These are phyloP conservation scores for Circinella minor DNA, from an alignment of 371 early-diverging fungal species.

Conservation along the genomic window DNA sequence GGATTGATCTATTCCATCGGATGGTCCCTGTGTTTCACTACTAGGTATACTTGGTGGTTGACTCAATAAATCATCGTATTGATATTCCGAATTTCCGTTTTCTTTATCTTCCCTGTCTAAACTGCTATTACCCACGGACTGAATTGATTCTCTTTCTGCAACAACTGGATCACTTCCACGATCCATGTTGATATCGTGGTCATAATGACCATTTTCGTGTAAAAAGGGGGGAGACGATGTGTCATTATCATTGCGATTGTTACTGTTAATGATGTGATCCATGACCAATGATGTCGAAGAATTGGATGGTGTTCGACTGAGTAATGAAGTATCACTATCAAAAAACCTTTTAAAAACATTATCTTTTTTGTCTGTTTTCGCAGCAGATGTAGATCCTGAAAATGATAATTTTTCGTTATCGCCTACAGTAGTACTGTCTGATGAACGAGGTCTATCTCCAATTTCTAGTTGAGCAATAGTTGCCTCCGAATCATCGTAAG, in stretches of 20 bases:
- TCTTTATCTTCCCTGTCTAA: conserved; percentile 56
- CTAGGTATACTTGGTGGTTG: conserved; percentile 15
- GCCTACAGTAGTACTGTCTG: not conserved
- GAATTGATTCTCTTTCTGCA: conserved; percentile 56
- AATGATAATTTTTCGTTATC: conserved; percentile 14
- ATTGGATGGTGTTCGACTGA: conserved; percentile 42
- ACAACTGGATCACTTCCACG: conserved; percentile 47
- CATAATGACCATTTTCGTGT: not conserved
- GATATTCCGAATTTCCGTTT: conserved; percentile 15
- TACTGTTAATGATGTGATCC: conserved; percentile 19
- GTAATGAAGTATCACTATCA: conserved; percentile 42
- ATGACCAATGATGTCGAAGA: conserved; percentile 40
- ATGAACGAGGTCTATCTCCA: conserved; percentile 15
- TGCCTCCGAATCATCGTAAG: conserved; percentile 44
- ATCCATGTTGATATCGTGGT: conserved; percentile 14
- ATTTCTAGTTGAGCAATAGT: conserved; percentile 49
- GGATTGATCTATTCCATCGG: conserved; percentile 10
- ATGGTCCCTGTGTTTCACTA: conserved; percentile 16
- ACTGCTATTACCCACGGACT: conserved; percentile 56
- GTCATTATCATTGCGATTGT: not conserved
- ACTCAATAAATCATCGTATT: conserved; percentile 21
- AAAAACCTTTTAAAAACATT: conserved; percentile 38
- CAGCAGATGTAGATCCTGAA: conserved; percentile 15
- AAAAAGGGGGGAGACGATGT: not conserved
- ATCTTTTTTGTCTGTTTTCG: conserved; percentile 17